Conservation (phyloP, 331 rosid species). For the Spiraea crenata region DNA sequence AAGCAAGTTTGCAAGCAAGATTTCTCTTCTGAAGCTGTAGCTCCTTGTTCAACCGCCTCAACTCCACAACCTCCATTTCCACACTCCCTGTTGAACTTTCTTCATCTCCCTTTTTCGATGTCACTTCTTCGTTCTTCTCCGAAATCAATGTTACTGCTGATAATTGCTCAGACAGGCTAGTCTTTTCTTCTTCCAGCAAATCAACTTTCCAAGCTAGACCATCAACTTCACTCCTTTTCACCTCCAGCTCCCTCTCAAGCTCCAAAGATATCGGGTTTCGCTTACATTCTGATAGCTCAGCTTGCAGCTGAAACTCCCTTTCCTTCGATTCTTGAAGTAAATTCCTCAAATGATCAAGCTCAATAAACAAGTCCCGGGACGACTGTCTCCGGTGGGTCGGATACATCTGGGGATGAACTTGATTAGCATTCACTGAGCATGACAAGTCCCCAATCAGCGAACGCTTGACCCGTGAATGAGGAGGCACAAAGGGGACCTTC, state of each 20-base stretch:
- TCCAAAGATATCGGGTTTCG: constrained; percentile 42
- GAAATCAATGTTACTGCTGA: constrained; percentile 30
- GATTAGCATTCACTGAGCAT: constrained; percentile 55
- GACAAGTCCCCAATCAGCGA: constrained; percentile 80
- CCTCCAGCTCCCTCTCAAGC: constrained; percentile 45
- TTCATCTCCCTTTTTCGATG: constrained; percentile 31
- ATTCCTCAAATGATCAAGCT: constrained; percentile 83
- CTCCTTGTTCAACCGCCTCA: constrained; percentile 91
- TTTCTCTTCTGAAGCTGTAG: constrained; percentile 90
- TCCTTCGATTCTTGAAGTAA: constrained; percentile 79
- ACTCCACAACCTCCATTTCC: constrained; percentile 86
- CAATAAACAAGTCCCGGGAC: constrained; percentile 79
- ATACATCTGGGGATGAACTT: constrained; percentile 63
- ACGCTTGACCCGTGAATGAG: constrained; percentile 73
- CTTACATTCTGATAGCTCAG: constrained; percentile 64
- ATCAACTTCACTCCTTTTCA: constrained; percentile 44
- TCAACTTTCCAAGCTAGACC: constrained; percentile 47
- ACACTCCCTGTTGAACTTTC: constrained; percentile 37
- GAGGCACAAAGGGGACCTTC: constrained; percentile 46
- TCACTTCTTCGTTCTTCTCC: constrained; percentile 42
- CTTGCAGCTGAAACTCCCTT: constrained; percentile 76
- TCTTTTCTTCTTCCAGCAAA: constrained; percentile 64
- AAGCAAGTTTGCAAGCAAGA: constrained; percentile 70
- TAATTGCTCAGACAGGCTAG: constrained; percentile 52
- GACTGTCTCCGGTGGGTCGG: constrained; percentile 87